A percentile compares a stretch with the other conserved stretches of the same genome.
These are phyloP conservation scores for Dryas octopetala DNA, from an alignment of 306 rosid genomes.

Conservation along the genomic window DNA sequence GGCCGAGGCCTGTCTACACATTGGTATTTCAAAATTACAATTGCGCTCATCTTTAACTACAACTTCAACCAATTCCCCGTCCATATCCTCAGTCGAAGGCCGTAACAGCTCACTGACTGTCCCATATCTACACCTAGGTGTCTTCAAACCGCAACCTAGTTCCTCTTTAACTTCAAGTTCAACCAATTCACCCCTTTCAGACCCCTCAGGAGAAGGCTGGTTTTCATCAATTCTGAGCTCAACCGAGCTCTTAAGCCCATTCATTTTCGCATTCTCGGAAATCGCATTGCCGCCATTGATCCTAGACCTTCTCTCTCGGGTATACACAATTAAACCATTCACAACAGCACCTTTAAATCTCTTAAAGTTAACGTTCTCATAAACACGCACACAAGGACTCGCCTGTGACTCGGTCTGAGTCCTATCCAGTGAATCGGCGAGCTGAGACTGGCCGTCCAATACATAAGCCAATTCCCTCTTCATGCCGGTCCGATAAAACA, in stretches of 20 bases:
- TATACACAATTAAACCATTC: conserved; percentile 75
- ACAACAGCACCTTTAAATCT: conserved; percentile 46
- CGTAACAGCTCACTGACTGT: conserved; percentile 14
- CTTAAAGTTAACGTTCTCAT: conserved; percentile 31
- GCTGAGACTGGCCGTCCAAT: conserved; percentile 41
- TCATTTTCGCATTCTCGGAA: conserved; percentile 25
- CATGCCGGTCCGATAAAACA: conserved; percentile 25
- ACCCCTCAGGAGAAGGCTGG: conserved; percentile 10
- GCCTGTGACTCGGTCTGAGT: conserved; percentile 23
- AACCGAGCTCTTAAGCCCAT: conserved; percentile 24
- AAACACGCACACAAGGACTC: conserved; percentile 25
- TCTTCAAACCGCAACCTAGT: conserved; percentile 11
- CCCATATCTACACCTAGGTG: conserved; percentile 11
- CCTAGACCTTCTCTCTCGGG: conserved; percentile 53
- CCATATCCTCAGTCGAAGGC: conserved; percentile 16
- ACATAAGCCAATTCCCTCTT: conserved; percentile 51
- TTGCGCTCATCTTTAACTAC: conserved; percentile 9
- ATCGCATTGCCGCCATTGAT: conserved; percentile 26
- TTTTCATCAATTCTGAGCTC: conserved; percentile 14
- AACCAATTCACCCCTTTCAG: conserved; percentile 13
- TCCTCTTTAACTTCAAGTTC: conserved; percentile 22
- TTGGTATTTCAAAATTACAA: not conserved
- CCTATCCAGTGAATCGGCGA: conserved; percentile 27
- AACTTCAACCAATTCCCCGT: conserved; percentile 14
- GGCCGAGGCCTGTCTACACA: not conserved